Conservation (phyloP, 495 filamentous ascomycete species). For the Penicillium dipodomyicola region DNA sequence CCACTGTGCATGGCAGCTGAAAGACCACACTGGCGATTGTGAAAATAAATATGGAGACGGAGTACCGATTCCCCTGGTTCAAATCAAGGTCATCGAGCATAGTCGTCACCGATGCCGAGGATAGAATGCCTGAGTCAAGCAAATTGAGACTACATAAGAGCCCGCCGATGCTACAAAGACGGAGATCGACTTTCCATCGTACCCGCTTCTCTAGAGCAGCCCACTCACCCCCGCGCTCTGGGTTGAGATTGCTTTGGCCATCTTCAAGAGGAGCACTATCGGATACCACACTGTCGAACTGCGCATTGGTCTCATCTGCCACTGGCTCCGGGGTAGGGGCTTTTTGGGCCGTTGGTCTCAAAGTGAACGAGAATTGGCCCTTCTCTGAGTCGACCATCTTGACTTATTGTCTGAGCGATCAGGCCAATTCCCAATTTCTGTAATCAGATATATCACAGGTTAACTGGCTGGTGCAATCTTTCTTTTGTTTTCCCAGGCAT, state of each 20-base stretch:
- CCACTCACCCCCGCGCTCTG: constrained; percentile 16
- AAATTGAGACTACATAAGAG: constrained; percentile 71
- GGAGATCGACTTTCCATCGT: constrained; percentile 65
- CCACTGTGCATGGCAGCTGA: constrained; percentile 71
- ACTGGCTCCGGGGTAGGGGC: neutral
- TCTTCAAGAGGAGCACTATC: neutral
- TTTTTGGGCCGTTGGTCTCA: neutral
- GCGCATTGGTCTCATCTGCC: neutral
- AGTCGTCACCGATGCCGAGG: constrained; percentile 70
- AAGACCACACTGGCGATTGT: constrained; percentile 72
- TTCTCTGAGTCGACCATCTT: constrained; percentile 4
- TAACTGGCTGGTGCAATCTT: neutral
- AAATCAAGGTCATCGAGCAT: constrained; percentile 66
- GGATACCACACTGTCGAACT: neutral
- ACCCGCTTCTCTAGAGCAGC: constrained; percentile 39
- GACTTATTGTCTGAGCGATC: neutral
- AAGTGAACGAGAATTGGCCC: neutral
- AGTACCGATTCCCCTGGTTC: constrained; percentile 60
- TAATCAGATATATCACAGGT: neutral
- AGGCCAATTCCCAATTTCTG: neutral
- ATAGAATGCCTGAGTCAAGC: constrained; percentile 74
- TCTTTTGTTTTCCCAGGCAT: neutral
- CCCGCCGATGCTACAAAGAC: constrained; percentile 74
- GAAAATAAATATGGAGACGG: constrained; percentile 76
- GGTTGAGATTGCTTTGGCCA: neutral